Base-by-base conservation (phyloP, 805 yeast species). In the Saturnispora silvae region DNA sequence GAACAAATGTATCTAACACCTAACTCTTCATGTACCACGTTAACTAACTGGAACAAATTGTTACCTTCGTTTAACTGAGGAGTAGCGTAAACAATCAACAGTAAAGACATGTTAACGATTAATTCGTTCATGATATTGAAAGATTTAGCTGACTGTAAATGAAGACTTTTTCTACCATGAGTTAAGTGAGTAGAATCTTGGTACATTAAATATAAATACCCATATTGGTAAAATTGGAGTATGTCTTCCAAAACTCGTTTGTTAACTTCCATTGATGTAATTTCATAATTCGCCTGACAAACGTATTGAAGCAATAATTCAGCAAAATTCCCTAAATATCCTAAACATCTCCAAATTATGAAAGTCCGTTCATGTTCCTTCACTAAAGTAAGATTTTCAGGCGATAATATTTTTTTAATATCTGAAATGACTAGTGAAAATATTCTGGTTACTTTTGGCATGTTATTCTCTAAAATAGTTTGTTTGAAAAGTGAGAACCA, bases 1-100 rank as follows among this genome's bases (percentile, higher is more conserved):
- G 77, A 79, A 59, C 98, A 92, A 38, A 78, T 72, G 5, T 72
- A 67, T 28, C 83, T 60, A 2, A 56, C 48, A 0, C 96, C 96
- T 8, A 87, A 56, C 33, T 83, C 77, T 6, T 74, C 75, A 51
- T 92, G 99, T 1, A 84, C 52, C 5, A 72, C 56, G 28, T 75
- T 67, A 11, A 84, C 56, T n/a, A n/a, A n/a, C n/a, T n/a, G n/a
- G 15, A 80, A 51, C 24, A 72, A 72, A 40, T 64, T 56, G 22
- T 64, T 47, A 16, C 45, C 24, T 31, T 49, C 64, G 31, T 48
- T 50, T 8, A 54, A 29, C 4, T 45, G 36, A 1, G 34, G 26
- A 5, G 54, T 48, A 35, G 48, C 72, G 40, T 72, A 69, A 0
- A 67, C 44, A 31, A 63, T 47, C 2, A 68, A 38, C 2, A 67